Evolutionary conservation across 495 filamentous ascomycete species (phyloP).

Genomic region (Monascus purpureus): DNA sequence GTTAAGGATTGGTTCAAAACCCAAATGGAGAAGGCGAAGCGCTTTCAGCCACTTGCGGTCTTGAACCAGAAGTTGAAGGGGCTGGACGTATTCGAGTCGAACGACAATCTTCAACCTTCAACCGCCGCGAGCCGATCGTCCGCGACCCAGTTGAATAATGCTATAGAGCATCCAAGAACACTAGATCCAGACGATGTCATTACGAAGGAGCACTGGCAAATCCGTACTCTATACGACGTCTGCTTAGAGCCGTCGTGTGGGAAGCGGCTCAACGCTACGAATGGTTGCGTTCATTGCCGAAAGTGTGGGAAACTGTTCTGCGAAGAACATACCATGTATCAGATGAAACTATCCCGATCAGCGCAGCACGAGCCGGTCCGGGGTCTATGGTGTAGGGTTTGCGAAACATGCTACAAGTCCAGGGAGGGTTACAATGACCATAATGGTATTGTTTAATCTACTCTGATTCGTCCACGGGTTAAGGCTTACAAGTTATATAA

Average conservation of each 20-base stretch:
- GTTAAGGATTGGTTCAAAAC: constrained; percentile 97
- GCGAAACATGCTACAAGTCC: constrained; percentile 96
- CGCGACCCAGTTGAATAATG: constrained; percentile 15
- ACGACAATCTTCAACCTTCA: constrained; percentile 43
- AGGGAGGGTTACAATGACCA: constrained; percentile 92
- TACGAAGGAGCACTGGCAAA: constrained; percentile 79
- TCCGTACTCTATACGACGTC: constrained; percentile 50
- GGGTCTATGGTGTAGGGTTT: constrained; percentile 87
- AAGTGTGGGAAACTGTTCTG: constrained; percentile 90
- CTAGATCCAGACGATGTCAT: constrained; percentile 81
- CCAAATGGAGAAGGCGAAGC: constrained; percentile 90
- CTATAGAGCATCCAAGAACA: constrained; percentile 20
- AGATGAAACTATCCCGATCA: constrained; percentile 90
- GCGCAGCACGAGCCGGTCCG: constrained; percentile 85
- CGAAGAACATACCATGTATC: constrained; percentile 98
- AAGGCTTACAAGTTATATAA: not conserved
- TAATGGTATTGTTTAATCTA: constrained; percentile 29
- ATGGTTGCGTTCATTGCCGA: constrained; percentile 80
- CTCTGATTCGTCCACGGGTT: not conserved
- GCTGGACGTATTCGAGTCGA: constrained; percentile 95
- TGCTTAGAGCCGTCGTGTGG: constrained; percentile 84
- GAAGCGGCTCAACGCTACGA: constrained; percentile 58
- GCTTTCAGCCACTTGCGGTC: constrained; percentile 83
- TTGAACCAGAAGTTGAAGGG: constrained; percentile 93
- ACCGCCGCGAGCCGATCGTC: constrained; percentile 16